Evolutionary conservation across 768 basidiomycete species (phyloP), one percentile per base, ranked within the genome.

Genomic region (Hortiboletus campestris): DNA sequence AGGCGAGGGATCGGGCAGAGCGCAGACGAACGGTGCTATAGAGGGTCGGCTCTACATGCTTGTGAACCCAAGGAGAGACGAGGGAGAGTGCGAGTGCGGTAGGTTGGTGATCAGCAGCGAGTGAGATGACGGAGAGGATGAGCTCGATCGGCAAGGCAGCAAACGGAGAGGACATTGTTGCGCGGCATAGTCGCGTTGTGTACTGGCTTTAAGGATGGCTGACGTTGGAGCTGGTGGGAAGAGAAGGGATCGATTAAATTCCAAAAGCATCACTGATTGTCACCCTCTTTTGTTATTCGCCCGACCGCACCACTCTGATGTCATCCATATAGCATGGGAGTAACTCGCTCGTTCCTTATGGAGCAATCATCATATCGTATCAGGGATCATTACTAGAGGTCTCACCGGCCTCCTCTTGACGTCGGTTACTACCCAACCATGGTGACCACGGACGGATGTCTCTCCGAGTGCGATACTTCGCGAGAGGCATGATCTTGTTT

Each of bases 91-190:
- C 43, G 12, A 56, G 43, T 2, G 55, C 55, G 13, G 42, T 52
- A 5, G 49, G 44, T 17, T 51, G 44, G 31, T 40, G 49, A 14
- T 22, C 14, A 14, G 76, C 74, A 32, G 74, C 75, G 47, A 72
- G 65, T 46, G 72, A 71, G 63, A 77, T 58, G 53, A 78, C 62
- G 47, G 67, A 63, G 22, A 71, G 67, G 17, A 77, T 43, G 42
- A 53, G 38, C 55, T 77, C 75, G 44, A 61, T 46, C 7, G 74
- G 76, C 25, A 76, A 58, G 36, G 40, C 3, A 19, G 49, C 20
- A n/a, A 58, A 56, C 4, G 55, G 49, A n/a, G 54, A 55, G 28
- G 49, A n/a, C 58, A 55, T 56, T 28, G 16, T 40, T 41, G n/a
- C n/a, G 17, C 22, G 16, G 7, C 35, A 44, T 45, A 20, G 36